Conservation (phyloP, 352 stramenopile species). For the Phytophthora sp. region DNA sequence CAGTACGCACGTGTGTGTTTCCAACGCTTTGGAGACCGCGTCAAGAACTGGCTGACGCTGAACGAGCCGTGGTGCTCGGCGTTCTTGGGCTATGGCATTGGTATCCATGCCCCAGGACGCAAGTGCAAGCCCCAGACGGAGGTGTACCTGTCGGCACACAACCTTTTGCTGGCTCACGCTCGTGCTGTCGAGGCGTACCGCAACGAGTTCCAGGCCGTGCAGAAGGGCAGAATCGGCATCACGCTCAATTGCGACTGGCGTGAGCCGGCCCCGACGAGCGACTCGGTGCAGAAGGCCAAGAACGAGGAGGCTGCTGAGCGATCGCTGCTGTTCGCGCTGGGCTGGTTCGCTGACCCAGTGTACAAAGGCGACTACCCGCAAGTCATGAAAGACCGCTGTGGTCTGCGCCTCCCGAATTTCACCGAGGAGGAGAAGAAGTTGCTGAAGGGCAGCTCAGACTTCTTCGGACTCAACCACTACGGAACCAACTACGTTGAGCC, state of each 20-base stretch:
- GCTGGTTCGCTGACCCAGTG: conserved; percentile 95
- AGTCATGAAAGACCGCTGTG: conserved; percentile 88
- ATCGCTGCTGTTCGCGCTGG: conserved; percentile 87
- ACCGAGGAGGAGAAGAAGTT: conserved; percentile 82
- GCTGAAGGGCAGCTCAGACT: conserved; percentile 90
- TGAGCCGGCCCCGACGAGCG: conserved; percentile 63
- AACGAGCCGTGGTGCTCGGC: conserved; percentile 92
- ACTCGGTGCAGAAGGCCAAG: conserved; percentile 55
- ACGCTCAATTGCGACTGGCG: conserved; percentile 92
- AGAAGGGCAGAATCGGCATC: conserved; percentile 90
- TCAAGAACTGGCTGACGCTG: conserved; percentile 94
- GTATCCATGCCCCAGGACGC: conserved; percentile 81
- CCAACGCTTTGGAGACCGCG: conserved; percentile 88
- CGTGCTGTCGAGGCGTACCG: conserved; percentile 82
- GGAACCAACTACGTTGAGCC: conserved; percentile 58
- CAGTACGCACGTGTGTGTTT: conserved; percentile 92
- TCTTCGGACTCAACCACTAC: conserved; percentile 97
- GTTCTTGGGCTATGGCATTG: conserved; percentile 87
- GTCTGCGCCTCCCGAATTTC: conserved; percentile 89
- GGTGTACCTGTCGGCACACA: conserved; percentile 85
- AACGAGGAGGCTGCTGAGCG: conserved; percentile 76
- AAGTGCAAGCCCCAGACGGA: conserved; percentile 55
- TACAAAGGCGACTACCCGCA: conserved; percentile 93
- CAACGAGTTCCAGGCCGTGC: conserved; percentile 68
- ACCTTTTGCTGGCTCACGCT: conserved; percentile 91